Percentiles rank a stretch among this genome's conserved stretches.
These are phyloP conservation scores for Taxillus chinensis DNA, from an alignment of 164 flowering plant genomes.

Conservation along the genomic window DNA sequence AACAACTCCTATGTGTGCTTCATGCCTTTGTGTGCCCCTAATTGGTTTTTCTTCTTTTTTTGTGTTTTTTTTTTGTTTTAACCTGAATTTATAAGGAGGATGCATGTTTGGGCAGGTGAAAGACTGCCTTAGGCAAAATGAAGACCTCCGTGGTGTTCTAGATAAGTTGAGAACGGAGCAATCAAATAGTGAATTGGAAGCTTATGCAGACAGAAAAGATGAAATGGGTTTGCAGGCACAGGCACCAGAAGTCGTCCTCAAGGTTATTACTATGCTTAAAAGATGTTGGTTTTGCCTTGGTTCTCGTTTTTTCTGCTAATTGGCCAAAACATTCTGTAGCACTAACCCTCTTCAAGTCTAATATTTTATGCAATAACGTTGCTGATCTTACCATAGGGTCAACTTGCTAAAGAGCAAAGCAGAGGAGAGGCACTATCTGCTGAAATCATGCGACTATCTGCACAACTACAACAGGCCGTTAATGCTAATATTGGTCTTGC, in stretches of 20 bases:
- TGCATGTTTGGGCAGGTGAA: conserved; percentile 43
- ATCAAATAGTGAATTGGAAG: conserved; percentile 19
- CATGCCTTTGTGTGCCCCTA: too few relatives aligned
- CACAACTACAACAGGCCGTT: conserved; percentile 60
- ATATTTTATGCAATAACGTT: not conserved
- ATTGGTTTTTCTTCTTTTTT: too few relatives aligned
- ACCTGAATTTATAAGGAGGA: too few relatives aligned
- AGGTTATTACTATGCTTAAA: conserved; percentile 30
- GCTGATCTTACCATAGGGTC: conserved; percentile 26
- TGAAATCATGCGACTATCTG: conserved; percentile 77
- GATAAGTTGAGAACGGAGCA: conserved; percentile 69
- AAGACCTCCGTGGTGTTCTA: conserved; percentile 60
- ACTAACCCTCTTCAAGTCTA: not conserved
- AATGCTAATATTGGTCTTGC: conserved; percentile 68
- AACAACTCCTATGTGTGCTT: too few relatives aligned
- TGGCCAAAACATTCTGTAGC: not conserved
- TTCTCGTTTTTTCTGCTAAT: not conserved
- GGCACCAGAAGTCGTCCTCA: conserved; percentile 42
- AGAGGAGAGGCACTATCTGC: conserved; percentile 78
- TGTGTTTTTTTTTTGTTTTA: too few relatives aligned
- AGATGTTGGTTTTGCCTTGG: not conserved
- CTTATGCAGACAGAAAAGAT: conserved; percentile 9
- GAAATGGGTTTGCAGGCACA: conserved; percentile 13
- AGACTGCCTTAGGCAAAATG: conserved; percentile 78
- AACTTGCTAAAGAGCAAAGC: conserved; percentile 75